Conservation (phyloP, 768 basidiomycete species). For the Kwoniella dendrophila region DNA sequence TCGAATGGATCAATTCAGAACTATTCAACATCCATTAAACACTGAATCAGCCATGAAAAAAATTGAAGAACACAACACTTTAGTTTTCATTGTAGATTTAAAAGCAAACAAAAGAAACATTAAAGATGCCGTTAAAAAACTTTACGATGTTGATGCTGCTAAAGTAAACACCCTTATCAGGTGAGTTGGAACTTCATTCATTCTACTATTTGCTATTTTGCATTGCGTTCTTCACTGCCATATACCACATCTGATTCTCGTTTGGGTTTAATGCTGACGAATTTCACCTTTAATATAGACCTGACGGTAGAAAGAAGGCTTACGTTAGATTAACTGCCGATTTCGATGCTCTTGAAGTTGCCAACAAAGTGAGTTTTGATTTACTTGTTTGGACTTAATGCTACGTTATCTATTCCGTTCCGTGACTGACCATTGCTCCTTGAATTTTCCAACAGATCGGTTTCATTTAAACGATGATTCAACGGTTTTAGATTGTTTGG, state of each 20-base stretch:
- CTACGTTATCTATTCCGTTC: no score
- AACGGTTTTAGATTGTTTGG: no score
- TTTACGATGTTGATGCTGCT: conserved; percentile 93
- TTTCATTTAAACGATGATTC: conserved; percentile 71
- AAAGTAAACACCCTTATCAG: conserved; percentile 99
- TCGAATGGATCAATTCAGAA: conserved; percentile 95
- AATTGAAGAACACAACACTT: conserved; percentile 99
- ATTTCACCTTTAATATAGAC: conserved; percentile 60
- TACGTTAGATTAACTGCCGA: conserved; percentile 94
- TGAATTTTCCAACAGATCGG: conserved; percentile 68
- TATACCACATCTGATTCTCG: no score
- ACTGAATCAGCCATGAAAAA: conserved; percentile 99
- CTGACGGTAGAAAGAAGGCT: conserved; percentile 99
- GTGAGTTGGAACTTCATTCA: conserved; percentile 59
- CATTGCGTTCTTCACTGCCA: no score
- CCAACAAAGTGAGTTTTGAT: conserved; percentile 79
- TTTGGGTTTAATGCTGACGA: background rate
- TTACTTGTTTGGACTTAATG: no score
- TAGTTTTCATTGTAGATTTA: conserved; percentile 96
- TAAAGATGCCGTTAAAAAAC: conserved; percentile 98
- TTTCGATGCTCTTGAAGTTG: conserved; percentile 93
- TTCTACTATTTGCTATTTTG: no score
- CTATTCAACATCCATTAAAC: conserved; percentile 75
- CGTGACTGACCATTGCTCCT: background rate
- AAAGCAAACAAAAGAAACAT: conserved; percentile 98